Evolutionary conservation across 768 basidiomycete genomes (phyloP).

Genomic region (Punctularia strigosozonata): DNA sequence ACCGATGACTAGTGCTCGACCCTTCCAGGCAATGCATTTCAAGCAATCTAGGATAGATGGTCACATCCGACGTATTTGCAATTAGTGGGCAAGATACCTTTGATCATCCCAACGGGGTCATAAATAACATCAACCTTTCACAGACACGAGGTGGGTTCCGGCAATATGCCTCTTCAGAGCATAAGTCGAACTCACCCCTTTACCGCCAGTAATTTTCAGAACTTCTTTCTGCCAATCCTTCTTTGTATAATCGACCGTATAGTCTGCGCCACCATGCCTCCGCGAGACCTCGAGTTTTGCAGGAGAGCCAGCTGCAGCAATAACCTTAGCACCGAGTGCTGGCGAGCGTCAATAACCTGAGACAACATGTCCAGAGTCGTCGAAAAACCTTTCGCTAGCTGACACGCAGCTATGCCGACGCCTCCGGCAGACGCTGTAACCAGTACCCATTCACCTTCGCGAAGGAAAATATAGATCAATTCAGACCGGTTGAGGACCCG

Average conservation of each 20-base stretch:
- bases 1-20: constrained; percentile 85
- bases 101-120: constrained; percentile 77
- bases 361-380: neutral
- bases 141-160: no score
- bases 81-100: constrained; percentile 27
- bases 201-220: constrained; percentile 66
- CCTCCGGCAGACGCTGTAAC: constrained; percentile 95
- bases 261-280: constrained; percentile 71
- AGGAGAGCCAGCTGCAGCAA: constrained; percentile 79
- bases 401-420: constrained; percentile 85
- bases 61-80: neutral
- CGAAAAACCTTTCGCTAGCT: constrained; percentile 74
- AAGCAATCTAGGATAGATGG: constrained; percentile 47
- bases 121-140: constrained; percentile 77
- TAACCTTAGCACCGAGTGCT: constrained; percentile 89
- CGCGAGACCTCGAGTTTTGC: constrained; percentile 74
- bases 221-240: constrained; percentile 87
- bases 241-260: constrained; percentile 67
- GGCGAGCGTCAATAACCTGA: constrained; percentile 1
- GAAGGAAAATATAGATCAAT: no score
- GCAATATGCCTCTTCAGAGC: no score
- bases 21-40: constrained; percentile 94
- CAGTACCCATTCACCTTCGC: constrained; percentile 86
- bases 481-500: neutral
- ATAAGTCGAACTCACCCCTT: no score